These are phyloP conservation scores for Cryptosporidium meleagridis DNA, from an alignment of 169 alveolate species.

Conservation along the genomic window DNA sequence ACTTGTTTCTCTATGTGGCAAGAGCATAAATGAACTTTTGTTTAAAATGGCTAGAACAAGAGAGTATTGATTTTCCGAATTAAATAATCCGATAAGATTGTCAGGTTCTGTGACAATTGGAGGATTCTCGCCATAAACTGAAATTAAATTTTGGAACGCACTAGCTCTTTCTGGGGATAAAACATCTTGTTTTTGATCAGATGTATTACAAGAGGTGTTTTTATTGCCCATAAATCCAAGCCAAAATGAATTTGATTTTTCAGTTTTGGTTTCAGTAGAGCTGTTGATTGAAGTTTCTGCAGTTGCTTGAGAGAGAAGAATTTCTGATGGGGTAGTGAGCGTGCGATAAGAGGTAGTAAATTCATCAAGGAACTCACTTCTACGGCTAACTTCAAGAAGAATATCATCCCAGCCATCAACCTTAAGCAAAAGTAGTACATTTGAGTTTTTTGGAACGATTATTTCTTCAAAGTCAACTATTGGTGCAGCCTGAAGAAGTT, in stretches of 20 bases:
- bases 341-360: conserved; percentile 48
- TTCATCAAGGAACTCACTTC: conserved; percentile 63
- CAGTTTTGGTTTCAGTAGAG: conserved; percentile 10
- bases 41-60: conserved; percentile 68
- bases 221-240: conserved; percentile 36
- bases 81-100: conserved; percentile 61
- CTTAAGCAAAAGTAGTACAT: conserved; percentile 45
- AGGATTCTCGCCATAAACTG: conserved; percentile 70
- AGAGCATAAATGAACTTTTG: conserved; percentile 48
- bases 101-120: conserved; percentile 54
- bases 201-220: background rate
- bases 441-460: conserved; percentile 39
- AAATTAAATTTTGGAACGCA: conserved; percentile 59
- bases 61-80: conserved; percentile 60
- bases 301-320: conserved; percentile 48
- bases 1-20: conserved; percentile 69
- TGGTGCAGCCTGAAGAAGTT: conserved; percentile 64
- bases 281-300: background rate
- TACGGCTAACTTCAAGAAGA: conserved; percentile 53
- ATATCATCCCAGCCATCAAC: conserved; percentile 74
- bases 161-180: conserved; percentile 63
- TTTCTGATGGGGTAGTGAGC: conserved; percentile 67
- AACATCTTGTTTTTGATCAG: background rate
- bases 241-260: conserved; percentile 47
- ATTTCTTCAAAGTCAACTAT: conserved; percentile 53